Percentiles rank a stretch among this genome's conserved stretches.
Conservation (phyloP, 116 monocot species). For the Iris pallida region DNA sequence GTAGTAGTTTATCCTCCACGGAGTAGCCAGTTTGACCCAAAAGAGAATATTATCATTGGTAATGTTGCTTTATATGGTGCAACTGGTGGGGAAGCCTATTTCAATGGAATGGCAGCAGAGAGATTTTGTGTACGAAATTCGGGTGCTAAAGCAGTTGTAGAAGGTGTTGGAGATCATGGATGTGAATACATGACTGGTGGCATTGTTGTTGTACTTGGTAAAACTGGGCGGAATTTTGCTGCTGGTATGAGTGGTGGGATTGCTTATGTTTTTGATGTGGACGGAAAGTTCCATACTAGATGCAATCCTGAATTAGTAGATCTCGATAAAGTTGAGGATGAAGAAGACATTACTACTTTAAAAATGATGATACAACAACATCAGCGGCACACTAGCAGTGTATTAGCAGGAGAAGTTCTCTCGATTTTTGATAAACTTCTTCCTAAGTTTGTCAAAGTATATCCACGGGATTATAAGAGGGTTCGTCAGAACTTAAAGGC, state of each 20-base stretch:
- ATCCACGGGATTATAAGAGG: conserved; percentile 94
- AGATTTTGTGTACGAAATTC: conserved; percentile 98
- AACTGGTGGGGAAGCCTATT: conserved; percentile 91
- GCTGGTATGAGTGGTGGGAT: conserved; percentile 99
- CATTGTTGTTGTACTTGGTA: conserved; percentile 78
- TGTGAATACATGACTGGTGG: conserved; percentile 99
- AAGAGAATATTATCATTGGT: conserved; percentile 95
- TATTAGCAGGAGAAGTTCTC: conserved; percentile 67
- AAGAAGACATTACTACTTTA: conserved; percentile 76
- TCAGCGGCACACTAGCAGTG: conserved; percentile 77
- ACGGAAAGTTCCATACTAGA: conserved; percentile 56
- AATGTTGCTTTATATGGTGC: conserved; percentile 99
- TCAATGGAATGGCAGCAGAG: conserved; percentile 98
- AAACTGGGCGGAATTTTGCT: conserved; percentile 96
- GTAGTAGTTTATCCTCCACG: conserved; percentile 84
- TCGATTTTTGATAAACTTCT: conserved; percentile 59
- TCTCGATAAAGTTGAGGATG: conserved; percentile 80
- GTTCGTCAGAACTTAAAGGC: conserved; percentile 59
- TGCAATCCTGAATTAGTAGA: conserved; percentile 85
- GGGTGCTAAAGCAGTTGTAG: conserved; percentile 95
- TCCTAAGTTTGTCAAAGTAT: conserved; percentile 89
- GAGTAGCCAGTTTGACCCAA: conserved; percentile 78
- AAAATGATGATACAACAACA: conserved; percentile 97
- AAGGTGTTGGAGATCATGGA: conserved; percentile 98
- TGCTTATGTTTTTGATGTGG: conserved; percentile 87